phyloP scores from a whole-genome alignment of 495 filamentous ascomycete genomes.

The Neurospora sublineolata region DNA sequence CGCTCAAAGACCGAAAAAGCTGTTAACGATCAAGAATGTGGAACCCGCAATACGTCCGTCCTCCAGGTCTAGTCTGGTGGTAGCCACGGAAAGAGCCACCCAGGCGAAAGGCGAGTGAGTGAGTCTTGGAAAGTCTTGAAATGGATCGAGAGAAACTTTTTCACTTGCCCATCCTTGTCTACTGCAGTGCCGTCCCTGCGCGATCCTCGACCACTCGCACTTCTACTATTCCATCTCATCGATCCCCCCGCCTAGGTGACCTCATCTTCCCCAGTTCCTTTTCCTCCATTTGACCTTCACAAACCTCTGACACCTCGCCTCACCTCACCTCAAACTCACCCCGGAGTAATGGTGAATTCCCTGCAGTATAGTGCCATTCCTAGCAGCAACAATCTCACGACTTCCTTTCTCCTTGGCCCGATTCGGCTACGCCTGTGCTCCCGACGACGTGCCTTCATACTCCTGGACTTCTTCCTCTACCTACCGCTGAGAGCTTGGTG shows the following conservation, averaged over 20 bases:
- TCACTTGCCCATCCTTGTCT: background rate
- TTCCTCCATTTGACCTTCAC: background rate
- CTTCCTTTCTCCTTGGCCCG: background rate
- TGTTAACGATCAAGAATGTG: background rate
- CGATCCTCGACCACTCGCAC: background rate
- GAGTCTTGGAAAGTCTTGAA: background rate
- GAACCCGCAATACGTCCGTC: background rate
- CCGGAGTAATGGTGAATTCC: background rate
- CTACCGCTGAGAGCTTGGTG: background rate
- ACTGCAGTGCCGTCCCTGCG: background rate
- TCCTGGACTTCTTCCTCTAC: background rate
- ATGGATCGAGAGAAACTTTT: background rate
- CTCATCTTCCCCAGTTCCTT: background rate
- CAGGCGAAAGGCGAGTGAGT: background rate
- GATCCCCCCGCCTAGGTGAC: background rate
- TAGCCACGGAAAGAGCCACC: background rate
- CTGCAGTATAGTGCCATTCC: background rate
- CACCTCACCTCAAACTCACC: background rate
- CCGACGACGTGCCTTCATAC: background rate
- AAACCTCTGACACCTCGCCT: background rate
- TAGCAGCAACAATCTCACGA: background rate
- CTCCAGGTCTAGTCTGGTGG: background rate
- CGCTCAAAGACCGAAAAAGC: background rate
- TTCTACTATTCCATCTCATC: background rate
- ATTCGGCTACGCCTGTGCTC: background rate